Evolutionary conservation across 306 rosid species (phyloP), one percentile per base, ranked within the genome.

Genomic region (Begonia masoniana): DNA sequence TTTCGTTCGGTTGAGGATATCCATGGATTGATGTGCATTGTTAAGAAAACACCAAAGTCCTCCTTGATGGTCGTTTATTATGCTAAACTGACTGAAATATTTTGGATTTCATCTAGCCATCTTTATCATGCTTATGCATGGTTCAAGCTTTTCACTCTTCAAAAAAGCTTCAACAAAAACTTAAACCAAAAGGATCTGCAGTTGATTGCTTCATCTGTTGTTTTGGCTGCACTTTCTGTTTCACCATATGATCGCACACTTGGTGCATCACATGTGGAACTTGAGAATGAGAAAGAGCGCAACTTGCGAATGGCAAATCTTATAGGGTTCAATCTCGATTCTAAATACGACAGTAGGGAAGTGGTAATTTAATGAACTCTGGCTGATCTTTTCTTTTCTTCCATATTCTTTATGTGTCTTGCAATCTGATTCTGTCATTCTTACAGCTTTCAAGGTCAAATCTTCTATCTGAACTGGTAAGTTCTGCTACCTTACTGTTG

Each of bases 21-120:
- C 66, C 95, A 86, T 62, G 96, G 96, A 51, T 71, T 92, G 55
- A 92, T 92, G 99, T 92, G 95, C 78, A 59, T 92, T 80, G 99
- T 86, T 55, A 92, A 92, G 85, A 92, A 92, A 76, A 74, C 83
- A 0, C 99, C 99, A 9, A 92, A 92, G 65, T 42, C 99, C 54
- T 86, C 99, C n/a, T 72, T 92, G 79, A 69, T 92, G 96, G 96
- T 82, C 35, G 84, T 92, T 67, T 92, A 92, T 75, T 92, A 92
- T 67, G 93, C 82, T 60, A 92, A 92, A 63, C 73, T 92, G 52
- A 81, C 99, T 6, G 93, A 83, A 77, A 81, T 92, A 42, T 92
- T 92, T 48, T 86, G 96, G 99, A 77, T 72, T 54, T 83, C 96
- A 1, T 69, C 83, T 41, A 86, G 93, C 70, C 88, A 87, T 73